Base-by-base conservation (phyloP, 805 yeast genomes). In the Candida sonorensis region DNA sequence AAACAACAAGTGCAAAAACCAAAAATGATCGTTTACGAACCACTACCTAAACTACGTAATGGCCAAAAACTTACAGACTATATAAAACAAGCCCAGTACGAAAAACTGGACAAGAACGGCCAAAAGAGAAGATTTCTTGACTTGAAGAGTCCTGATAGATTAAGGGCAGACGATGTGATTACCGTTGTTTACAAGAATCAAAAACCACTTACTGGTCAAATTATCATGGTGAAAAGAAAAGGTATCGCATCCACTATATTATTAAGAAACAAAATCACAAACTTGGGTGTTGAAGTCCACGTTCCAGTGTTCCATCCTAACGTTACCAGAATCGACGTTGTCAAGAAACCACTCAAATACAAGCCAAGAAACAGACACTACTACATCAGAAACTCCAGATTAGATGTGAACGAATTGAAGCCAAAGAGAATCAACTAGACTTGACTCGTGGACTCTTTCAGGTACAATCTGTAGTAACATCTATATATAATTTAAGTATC, bases 361-460 rank as follows among this genome's bases (percentile, higher is more conserved):
- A 75, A 81, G 66, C 67, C 70, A 41, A 77, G 95, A 72, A 75
- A 77, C 61, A 90, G 85, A 67, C 90, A 86, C 48, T 88, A 81
- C 69, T 92, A 85, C 61, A 81, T 92, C 52, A 81, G 96, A 64
- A 81, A 72, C 57, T 68, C 80, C 31, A 77, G 75, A 51, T 62
- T 77, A 56, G 94, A 84, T 57, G 88, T 80, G 30, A 80, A 77
- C 41, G 87, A 81, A 53, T 57, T 81, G 38, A 83, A 76, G 48
- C 59, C 28, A 5, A 30, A 26, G 18, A 23, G 23, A 12, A 18
- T 11, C 10, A 13, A 17, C n/a, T n/a, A n/a, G n/a, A n/a, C n/a
- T n/a, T n/a, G n/a, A n/a, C n/a, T n/a, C n/a, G n/a, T n/a, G 15
- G 11, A 14, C 7, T 7, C 10, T 10, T n/a, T 17, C 13, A 13